A percentile compares a stretch with the other conserved stretches of the same genome.
Evolutionary conservation across 1,139 yeast species (phyloP).

Genomic region (Kluyveromyces sp.): DNA sequence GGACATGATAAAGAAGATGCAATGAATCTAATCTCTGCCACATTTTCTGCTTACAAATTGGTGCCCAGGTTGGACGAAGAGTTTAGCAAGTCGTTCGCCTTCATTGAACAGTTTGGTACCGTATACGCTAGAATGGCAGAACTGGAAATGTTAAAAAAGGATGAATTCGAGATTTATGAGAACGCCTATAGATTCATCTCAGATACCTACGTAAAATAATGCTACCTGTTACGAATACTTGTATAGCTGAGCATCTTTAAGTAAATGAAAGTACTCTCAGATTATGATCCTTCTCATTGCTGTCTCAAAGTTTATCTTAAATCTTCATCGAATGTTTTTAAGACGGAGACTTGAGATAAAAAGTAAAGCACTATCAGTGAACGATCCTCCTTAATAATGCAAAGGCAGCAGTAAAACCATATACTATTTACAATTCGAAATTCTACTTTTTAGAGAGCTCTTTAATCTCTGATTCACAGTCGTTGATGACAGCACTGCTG

Average conservation of each 20-base stretch:
- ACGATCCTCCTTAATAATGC: too few relatives aligned
- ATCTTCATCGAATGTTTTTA: too few relatives aligned
- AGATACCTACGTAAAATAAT: slow-evolving; percentile 4
- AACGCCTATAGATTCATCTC: slow-evolving; percentile 6
- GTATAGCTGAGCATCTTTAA: background rate
- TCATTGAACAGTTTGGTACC: slow-evolving; percentile 15
- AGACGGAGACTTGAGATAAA: too few relatives aligned
- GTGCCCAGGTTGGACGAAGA: slow-evolving; percentile 27
- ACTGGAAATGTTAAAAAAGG: slow-evolving; percentile 4
- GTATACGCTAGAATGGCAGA: slow-evolving; percentile 8
- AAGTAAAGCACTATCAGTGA: too few relatives aligned
- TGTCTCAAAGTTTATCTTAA: too few relatives aligned
- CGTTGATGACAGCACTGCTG: slow-evolving; percentile 44
- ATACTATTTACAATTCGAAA: too few relatives aligned
- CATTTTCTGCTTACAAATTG: slow-evolving; percentile 26
- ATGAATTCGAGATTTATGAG: slow-evolving; percentile 7
- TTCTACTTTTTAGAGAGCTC: slow-evolving; percentile 20
- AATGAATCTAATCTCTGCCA: slow-evolving; percentile 22
- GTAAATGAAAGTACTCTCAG: background rate
- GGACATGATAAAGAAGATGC: slow-evolving; percentile 30
- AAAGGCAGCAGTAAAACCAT: too few relatives aligned
- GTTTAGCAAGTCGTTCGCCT: slow-evolving; percentile 20
- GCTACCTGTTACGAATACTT: background rate
- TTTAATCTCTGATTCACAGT: slow-evolving; percentile 38
- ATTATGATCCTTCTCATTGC: too few relatives aligned